These are phyloP conservation scores for Beauveria caledonica DNA, from an alignment of 2,329 filamentous ascomycete species.

Conservation along the genomic window DNA sequence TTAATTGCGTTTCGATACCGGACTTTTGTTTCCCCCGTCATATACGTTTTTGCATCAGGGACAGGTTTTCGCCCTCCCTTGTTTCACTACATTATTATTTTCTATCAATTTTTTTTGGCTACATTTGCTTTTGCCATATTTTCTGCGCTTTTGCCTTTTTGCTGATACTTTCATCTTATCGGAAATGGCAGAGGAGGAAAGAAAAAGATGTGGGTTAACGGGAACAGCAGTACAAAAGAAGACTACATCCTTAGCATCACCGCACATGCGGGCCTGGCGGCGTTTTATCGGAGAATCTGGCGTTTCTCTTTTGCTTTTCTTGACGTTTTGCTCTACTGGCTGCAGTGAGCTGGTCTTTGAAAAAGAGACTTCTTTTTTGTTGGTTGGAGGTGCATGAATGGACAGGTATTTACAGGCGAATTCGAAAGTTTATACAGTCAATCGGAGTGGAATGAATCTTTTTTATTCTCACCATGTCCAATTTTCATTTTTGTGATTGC, in stretches of 20 bases:
- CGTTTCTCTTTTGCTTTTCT: constrained; percentile 10
- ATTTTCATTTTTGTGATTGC: neutral
- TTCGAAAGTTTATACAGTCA: constrained; percentile 7
- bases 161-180: neutral
- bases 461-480: neutral
- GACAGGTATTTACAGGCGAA: neutral
- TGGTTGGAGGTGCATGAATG: constrained; percentile 6
- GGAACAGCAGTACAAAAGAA: constrained; percentile 3
- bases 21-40: constrained; percentile 3
- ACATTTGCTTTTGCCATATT: neutral
- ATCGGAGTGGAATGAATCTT: constrained; percentile 6
- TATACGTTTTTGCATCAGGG: constrained; percentile 8
- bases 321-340: constrained; percentile 9
- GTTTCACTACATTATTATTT: neutral
- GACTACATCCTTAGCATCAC: constrained; percentile 8
- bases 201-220: neutral
- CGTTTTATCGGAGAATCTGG: constrained; percentile 8
- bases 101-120: neutral
- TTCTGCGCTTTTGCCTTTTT: neutral
- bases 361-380: neutral
- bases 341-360: neutral
- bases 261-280: constrained; percentile 9
- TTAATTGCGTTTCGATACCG: neutral
- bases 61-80: constrained; percentile 3
- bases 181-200: neutral